Evolutionary conservation across 139 green algal species (phyloP).

Genomic region (Pedinophyceae sp.): DNA sequence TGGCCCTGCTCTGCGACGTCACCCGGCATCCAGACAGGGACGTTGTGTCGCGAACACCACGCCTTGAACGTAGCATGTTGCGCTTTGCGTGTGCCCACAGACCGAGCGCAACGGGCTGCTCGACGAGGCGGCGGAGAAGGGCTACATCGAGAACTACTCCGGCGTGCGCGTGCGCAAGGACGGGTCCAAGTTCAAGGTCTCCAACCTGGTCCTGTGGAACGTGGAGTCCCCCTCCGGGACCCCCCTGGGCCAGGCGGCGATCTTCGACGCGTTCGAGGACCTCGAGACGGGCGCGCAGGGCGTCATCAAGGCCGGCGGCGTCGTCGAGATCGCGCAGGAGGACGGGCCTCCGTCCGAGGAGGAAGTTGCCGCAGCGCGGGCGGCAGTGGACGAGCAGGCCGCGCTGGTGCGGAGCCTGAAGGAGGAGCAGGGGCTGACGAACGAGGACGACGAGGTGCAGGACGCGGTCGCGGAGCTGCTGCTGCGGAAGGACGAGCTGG

Average conservation of each 20-base stretch:
- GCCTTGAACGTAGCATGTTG: too few relatives aligned
- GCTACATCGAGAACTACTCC: slow-evolving; percentile 3
- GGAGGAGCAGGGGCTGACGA: slow-evolving; percentile 15
- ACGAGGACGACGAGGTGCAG: slow-evolving; percentile 20
- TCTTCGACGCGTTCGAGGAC: slow-evolving; percentile 24
- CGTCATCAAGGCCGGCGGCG: background rate
- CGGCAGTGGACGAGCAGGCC: slow-evolving; percentile 19
- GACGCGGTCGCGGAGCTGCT: slow-evolving; percentile 18
- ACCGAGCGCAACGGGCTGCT: slow-evolving; percentile 16
- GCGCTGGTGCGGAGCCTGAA: slow-evolving; percentile 20
- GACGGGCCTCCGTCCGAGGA: slow-evolving; percentile 12
- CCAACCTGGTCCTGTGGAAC: slow-evolving; percentile 9
- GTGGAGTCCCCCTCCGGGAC: slow-evolving; percentile 10
- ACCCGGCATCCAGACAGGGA: slow-evolving; percentile 7
- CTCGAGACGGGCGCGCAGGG: background rate
- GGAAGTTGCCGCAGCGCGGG: slow-evolving; percentile 18
- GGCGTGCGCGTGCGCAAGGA: slow-evolving; percentile 13
- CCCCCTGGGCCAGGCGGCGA: slow-evolving; percentile 18
- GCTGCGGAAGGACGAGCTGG: too few relatives aligned
- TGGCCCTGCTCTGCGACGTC: background rate
- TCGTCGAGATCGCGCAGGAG: background rate
- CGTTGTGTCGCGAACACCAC: too few relatives aligned
- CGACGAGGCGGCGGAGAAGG: slow-evolving; percentile 8
- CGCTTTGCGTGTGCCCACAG: background rate
- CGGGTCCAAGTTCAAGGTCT: slow-evolving; percentile 22